Evolutionary conservation across 306 rosid species (phyloP).

Genomic region (Inga laurina): DNA sequence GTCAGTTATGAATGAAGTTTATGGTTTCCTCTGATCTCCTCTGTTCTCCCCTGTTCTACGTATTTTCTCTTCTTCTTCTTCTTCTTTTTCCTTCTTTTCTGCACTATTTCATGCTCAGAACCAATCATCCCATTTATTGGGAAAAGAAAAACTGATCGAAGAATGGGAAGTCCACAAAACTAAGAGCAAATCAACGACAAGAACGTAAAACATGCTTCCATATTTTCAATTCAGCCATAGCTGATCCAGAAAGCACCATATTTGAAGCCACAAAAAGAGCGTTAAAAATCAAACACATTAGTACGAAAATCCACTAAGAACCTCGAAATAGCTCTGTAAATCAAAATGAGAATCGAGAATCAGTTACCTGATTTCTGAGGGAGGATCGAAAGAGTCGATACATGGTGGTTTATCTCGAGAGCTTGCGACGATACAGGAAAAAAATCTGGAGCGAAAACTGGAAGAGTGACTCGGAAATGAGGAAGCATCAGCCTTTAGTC

Average conservation of each 20-base stretch:
- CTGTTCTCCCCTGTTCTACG: too few relatives aligned
- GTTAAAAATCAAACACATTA: not conserved
- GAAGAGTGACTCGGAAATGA: not conserved
- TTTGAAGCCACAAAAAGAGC: not conserved
- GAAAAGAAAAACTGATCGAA: not conserved
- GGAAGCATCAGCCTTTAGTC: not conserved
- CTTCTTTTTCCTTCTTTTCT: too few relatives aligned
- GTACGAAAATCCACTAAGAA: not conserved
- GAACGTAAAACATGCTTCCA: not conserved
- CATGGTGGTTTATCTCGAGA: not conserved
- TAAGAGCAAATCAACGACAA: not conserved
- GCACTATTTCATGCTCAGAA: too few relatives aligned
- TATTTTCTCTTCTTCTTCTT: too few relatives aligned
- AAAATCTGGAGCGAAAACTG: not conserved
- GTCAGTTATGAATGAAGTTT: too few relatives aligned
- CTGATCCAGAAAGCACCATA: not conserved
- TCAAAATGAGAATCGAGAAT: not conserved
- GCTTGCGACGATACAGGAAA: not conserved
- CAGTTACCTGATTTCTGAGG: slow-evolving; percentile 40
- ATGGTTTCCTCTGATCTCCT: too few relatives aligned
- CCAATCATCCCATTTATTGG: not conserved
- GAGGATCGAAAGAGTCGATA: slow-evolving; percentile 1
- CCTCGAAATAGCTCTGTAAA: not conserved
- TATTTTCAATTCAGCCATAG: not conserved
- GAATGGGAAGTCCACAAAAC: not conserved